These are phyloP conservation scores for Lotmaria passim DNA, from an alignment of 208 protist genomes.

Conservation along the genomic window DNA sequence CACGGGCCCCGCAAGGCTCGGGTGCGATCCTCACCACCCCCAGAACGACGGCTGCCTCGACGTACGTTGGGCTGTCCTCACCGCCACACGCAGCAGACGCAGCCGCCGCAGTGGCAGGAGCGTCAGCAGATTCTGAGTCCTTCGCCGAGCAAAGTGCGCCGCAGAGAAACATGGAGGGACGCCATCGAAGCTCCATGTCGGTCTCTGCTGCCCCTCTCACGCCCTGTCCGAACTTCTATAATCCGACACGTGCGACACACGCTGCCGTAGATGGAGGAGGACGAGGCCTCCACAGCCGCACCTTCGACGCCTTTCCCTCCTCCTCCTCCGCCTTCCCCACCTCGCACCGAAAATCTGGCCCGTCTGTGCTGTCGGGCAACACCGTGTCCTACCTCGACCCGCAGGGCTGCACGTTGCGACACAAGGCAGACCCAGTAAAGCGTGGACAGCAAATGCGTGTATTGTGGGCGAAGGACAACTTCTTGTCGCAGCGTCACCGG, in stretches of 20 bases:
- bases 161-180: background rate
- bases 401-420: slow-evolving; percentile 60
- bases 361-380: slow-evolving; percentile 37
- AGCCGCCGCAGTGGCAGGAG: slow-evolving; percentile 1
- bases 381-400: slow-evolving; percentile 56
- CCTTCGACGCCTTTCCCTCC: background rate
- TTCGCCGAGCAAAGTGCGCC: background rate
- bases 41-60: background rate
- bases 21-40: slow-evolving; percentile 6
- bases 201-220: background rate
- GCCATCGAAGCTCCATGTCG: too few species aligned
- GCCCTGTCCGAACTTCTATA: slow-evolving; percentile 13
- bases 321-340: too few species aligned
- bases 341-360: background rate
- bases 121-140: background rate
- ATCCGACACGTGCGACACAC: slow-evolving; percentile 10
- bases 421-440: slow-evolving; percentile 64
- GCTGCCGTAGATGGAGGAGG: background rate
- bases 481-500: slow-evolving; percentile 53
- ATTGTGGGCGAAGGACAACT: slow-evolving; percentile 71
- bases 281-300: background rate
- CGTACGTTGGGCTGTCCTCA: too few species aligned
- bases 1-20: slow-evolving; percentile 18
- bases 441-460: slow-evolving; percentile 79
- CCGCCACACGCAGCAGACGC: background rate